Evolutionary conservation across 768 basidiomycete species (phyloP).

Genomic region (Phaffia tasmanica): DNA sequence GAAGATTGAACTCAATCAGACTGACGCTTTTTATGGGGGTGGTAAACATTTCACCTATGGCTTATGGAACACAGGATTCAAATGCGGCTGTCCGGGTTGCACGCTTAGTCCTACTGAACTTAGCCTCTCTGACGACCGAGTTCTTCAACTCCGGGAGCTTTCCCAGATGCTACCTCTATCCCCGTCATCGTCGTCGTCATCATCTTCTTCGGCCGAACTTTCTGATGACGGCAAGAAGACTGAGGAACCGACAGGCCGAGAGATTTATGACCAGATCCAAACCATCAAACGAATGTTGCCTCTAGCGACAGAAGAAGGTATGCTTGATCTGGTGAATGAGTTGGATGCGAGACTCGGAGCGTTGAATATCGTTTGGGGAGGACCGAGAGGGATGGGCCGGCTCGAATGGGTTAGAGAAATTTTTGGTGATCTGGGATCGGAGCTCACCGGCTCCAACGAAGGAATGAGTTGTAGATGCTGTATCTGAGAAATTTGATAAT

Average conservation of each 20-base stretch:
- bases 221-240: too few species aligned
- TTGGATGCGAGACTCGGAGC: neutral
- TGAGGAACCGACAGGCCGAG: neutral
- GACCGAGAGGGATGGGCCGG: slow-evolving; percentile 12
- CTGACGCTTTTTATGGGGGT: neutral
- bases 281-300: slow-evolving; percentile 9
- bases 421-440: neutral
- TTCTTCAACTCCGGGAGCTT: neutral
- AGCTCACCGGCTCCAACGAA: neutral
- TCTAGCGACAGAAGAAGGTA: slow-evolving; percentile 5
- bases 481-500: neutral
- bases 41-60: neutral
- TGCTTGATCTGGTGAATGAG: slow-evolving; percentile 16
- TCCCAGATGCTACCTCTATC: neutral
- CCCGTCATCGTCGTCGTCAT: neutral
- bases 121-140: slow-evolving; percentile 5
- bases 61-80: slow-evolving; percentile 5
- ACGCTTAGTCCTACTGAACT: neutral
- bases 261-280: neutral
- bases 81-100: slow-evolving; percentile 19
- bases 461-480: slow-evolving; percentile 11
- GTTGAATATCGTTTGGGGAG: neutral
- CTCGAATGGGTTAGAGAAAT: neutral
- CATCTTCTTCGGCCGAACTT: neutral
- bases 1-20: neutral